Evolutionary conservation across 805 yeast species (phyloP), one percentile per base, ranked within the genome.

Genomic region (Helenozyma baotianmanensis): DNA sequence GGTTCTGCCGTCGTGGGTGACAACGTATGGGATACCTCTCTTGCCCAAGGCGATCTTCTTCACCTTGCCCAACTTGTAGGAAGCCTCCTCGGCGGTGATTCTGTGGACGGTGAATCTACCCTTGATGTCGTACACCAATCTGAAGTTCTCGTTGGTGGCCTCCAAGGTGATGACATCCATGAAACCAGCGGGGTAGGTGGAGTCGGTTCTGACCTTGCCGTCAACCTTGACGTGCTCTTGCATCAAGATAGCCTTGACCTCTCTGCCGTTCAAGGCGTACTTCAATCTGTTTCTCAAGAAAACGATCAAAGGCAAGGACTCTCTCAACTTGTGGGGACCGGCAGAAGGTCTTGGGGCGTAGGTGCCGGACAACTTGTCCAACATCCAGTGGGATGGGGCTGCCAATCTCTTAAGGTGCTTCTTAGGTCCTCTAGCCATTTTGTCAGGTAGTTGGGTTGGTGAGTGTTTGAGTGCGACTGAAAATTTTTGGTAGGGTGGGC

Each of bases 91-190:
- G 54, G 87, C 92, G 54, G 96, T 85, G 76, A 90, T 90, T 78
- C 98, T 88, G 95, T 90, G 98, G 62, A 90, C 94, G 63, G 98
- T 92, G 62, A 89, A 90, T 78, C 96, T 89, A 74, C 97, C 98
- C 80, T 90, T 90, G 68, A 87, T 81, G 68, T 90, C 98, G 80
- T 88, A 90, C 62, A 90, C 83, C 67, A 90, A 84, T 80, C 98
- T 89, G 87, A 90, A 90, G 90, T 90, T 82, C 78, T 53, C 57
- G 54, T 52, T 50, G 54, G 56, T 51, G 38, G 58, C 57, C 46
- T 52, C 58, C 48, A 52, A 47, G 45, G 55, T 28, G 52, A 53
- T 49, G 34, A 53, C 58, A 31, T 53, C 58, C 58, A 53, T 53
- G 56, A 53, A 53, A 45, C 58, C 58, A 32, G 58, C 54, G 35